These are phyloP conservation scores for Dactylellina haptotyla DNA, from an alignment of 2,329 filamentous ascomycete species.

Conservation along the genomic window DNA sequence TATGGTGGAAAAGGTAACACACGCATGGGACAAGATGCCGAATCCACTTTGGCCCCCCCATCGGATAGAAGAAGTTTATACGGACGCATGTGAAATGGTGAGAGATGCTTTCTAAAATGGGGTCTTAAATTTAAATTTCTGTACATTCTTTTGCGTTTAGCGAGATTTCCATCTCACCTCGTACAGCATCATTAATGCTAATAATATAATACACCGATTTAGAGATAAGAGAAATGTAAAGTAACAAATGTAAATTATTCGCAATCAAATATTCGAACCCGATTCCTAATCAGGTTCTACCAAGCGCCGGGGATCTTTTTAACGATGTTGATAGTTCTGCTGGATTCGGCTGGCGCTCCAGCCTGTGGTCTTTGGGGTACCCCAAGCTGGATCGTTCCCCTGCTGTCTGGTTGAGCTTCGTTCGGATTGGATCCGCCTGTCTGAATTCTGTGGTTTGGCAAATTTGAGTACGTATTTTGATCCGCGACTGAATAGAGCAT, in stretches of 20 bases:
- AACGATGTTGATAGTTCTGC: conserved; percentile 33
- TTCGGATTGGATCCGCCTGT: background rate
- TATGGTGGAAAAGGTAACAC: conserved; percentile 70
- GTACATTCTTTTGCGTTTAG: background rate
- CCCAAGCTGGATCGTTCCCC: background rate
- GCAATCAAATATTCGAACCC: too few relatives aligned
- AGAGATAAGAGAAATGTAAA: too few relatives aligned
- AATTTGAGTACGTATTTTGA: too few relatives aligned
- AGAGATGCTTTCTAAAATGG: conserved; percentile 2
- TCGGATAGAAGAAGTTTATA: conserved; percentile 67
- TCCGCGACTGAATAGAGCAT: too few relatives aligned
- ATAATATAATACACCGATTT: too few relatives aligned
- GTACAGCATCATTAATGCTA: too few relatives aligned
- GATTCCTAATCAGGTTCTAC: too few relatives aligned
- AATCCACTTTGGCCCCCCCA: conserved; percentile 65
- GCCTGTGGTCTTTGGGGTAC: conserved; percentile 21
- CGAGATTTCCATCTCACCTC: background rate
- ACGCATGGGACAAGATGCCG: conserved; percentile 75
- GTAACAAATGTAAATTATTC: too few relatives aligned
- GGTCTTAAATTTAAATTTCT: background rate
- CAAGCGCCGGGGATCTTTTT: conserved; percentile 44
- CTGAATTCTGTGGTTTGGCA: background rate
- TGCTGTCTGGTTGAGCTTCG: background rate
- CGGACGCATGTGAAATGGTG: conserved; percentile 65
- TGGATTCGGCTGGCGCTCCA: conserved; percentile 20